Evolutionary conservation across 345 rosid genomes (phyloP), one percentile per base, ranked within the genome.

Genomic region (Pelargonium nanum): DNA sequence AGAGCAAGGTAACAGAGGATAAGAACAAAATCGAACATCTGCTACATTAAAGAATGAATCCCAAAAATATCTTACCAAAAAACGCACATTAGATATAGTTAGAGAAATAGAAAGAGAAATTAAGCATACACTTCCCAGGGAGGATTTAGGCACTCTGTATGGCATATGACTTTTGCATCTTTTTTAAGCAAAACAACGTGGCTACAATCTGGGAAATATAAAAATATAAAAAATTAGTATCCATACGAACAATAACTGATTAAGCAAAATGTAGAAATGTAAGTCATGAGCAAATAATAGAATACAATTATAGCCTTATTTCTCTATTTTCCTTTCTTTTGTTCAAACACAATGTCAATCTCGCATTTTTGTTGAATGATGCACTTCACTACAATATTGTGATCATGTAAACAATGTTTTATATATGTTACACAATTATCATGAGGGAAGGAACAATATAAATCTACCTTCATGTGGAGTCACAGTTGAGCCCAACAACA

Each of bases 151-250:
- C 78, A 69, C 28, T 22, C 56, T 6, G 78, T 44, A 48, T 74
- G 52, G 26, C 78, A 66, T 54, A 74, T 74, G 16, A 17, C 32
- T 53, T 70, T 70, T 9, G 10, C 23, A 66, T 74, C 78, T 65
- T 70, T 74, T 9, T 1, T 25, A 50, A 74, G 68, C 30, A 69
- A 13, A 55, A 74, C 26, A 53, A 26, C n/a, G 1, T 50, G 40
- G 22, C 13, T 19, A 22, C 22, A 22, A 45, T 53, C 74, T 70
- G 69, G 52, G 64, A 56, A 19, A 6, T 26, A 20, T 40, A 7
- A 12, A 40, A 40, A 9, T 17, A 61, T 7, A 19, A 24, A 24
- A 19, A 50, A 17, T 50, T 10, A 22, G 16, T 23, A 17, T 15
- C 13, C 6, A 55, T n/a, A 19, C 20, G 26, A 56, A 12, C 1